A percentile compares a stretch with the other conserved stretches of the same genome.
Evolutionary conservation across 768 basidiomycete genomes (phyloP).

Genomic region (Pisolithus albus): DNA sequence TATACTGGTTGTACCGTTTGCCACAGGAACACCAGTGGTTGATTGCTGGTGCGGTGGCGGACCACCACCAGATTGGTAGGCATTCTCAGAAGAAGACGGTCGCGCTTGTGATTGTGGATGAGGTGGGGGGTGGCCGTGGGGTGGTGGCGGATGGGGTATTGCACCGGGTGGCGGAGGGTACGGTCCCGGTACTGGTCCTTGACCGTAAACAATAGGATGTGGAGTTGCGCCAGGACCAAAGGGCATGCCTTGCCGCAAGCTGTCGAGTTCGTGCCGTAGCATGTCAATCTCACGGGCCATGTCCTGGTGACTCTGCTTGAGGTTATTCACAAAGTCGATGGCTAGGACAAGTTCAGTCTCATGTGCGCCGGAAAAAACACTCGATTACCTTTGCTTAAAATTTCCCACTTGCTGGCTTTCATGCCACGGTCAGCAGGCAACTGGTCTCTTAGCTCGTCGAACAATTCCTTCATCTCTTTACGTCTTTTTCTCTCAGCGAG

Average conservation of each 20-base stretch:
- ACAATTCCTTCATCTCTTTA: conserved; percentile 99
- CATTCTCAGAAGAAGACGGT: conserved; percentile 57
- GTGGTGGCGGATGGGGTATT: conserved; percentile 36
- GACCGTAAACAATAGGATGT: conserved; percentile 45
- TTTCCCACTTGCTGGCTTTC: conserved; percentile 99
- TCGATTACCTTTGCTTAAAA: conserved; percentile 79
- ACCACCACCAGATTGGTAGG: conserved; percentile 38
- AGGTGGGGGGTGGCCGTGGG: conserved; percentile 26
- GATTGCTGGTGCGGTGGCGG: conserved; percentile 20
- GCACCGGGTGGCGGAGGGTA: conserved; percentile 42
- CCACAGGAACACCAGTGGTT: conserved; percentile 27
- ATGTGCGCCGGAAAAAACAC: background rate
- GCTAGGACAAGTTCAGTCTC: conserved; percentile 37
- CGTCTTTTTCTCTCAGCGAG: conserved; percentile 93
- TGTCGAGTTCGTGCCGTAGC: conserved; percentile 68
- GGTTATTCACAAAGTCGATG: conserved; percentile 77
- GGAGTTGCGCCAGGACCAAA: conserved; percentile 46
- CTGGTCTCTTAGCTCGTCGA: conserved; percentile 92
- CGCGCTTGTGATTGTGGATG: conserved; percentile 41
- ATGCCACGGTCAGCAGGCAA: conserved; percentile 88
- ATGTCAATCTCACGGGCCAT: conserved; percentile 75
- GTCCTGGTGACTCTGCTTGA: conserved; percentile 73
- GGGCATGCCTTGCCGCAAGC: conserved; percentile 50
- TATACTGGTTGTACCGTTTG: conserved; percentile 37
- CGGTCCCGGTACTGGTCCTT: conserved; percentile 38